These are phyloP conservation scores for Dactylella cylindrospora DNA, from an alignment of 2,329 filamentous ascomycete species.

Conservation along the genomic window DNA sequence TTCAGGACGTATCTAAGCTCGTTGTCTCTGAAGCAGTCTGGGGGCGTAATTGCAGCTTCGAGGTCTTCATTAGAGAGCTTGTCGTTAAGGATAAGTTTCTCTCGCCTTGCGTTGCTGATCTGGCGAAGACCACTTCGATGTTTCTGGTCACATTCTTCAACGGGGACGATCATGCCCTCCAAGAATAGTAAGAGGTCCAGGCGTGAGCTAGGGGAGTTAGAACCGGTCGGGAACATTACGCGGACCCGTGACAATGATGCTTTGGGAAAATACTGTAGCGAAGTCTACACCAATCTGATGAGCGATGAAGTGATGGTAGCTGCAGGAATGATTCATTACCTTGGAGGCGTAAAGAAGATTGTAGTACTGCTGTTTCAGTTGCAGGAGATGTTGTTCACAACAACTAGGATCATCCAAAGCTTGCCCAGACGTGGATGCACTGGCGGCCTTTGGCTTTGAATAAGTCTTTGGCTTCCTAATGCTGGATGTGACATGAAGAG, in stretches of 20 bases:
- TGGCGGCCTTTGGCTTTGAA: slow-evolving; percentile 2
- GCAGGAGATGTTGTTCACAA: slow-evolving; percentile 18
- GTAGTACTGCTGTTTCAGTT: slow-evolving; percentile 40
- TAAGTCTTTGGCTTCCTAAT: slow-evolving; percentile 7
- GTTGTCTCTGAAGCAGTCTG: slow-evolving; percentile 34
- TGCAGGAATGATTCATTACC: not conserved
- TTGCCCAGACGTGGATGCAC: not conserved
- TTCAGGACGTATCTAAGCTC: slow-evolving; percentile 42
- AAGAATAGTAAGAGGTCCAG: slow-evolving; percentile 42
- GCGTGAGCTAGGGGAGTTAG: slow-evolving; percentile 16
- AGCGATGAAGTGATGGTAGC: too few relatives aligned
- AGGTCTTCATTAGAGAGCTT: slow-evolving; percentile 28
- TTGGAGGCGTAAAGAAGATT: slow-evolving; percentile 36
- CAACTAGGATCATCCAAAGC: not conserved
- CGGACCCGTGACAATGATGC: slow-evolving; percentile 29
- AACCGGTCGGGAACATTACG: slow-evolving; percentile 19
- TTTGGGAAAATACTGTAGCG: slow-evolving; percentile 35
- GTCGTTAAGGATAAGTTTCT: slow-evolving; percentile 9
- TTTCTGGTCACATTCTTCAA: slow-evolving; percentile 39
- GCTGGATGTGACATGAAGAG: slow-evolving; percentile 8
- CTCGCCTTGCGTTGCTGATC: slow-evolving; percentile 11
- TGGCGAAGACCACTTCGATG: slow-evolving; percentile 23
- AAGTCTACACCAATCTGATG: slow-evolving; percentile 17
- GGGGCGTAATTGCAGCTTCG: slow-evolving; percentile 25
- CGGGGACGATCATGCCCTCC: slow-evolving; percentile 26